Base-by-base conservation (phyloP, 1,284 basidiomycete species). In the Heliocybe sulcata region DNA sequence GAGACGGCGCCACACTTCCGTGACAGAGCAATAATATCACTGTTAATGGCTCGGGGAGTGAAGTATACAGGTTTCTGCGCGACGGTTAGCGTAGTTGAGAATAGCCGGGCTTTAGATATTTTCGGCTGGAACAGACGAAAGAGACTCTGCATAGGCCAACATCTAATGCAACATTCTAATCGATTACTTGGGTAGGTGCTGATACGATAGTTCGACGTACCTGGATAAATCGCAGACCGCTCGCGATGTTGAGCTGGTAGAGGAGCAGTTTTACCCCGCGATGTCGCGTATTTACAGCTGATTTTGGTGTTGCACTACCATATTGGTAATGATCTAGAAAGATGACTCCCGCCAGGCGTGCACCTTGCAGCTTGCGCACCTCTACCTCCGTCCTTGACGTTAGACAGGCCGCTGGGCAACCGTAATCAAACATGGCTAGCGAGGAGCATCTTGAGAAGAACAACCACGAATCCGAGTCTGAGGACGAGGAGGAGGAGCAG, bases 401-500 rank as follows among this genome's bases (percentile, higher is more conserved):
- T 42, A 42, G 38, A 42, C 6, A 42, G 38, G n/a, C 38, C 16
- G 6, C 19, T 16, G 19, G 16, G 38, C 38, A 16, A 42, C 38
- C 16, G n/a, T 16, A 42, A 42, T 4, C 38, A 6, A 42, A 42
- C 6, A 42, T 42, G 38, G 16, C 38, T 16, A 42, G 38, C 38
- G 38, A 42, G 16, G 38, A 42, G 4, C 38, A 42, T 42, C 16
- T 42, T 4, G 38, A 42, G 38, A 42, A 42, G 38, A n/a, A 49
- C 25, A 16, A 49, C 22, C 47, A 49, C 1, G 86, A 85, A 14
- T 86, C 83, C 14, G 85, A 87, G 56, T 78, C 63, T 9, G 72
- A 83, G 42, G 84, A 84, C 51, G 77, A 77, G 23, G 79, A 79
- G 51, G 72, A 69, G 4, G 68, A 73, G 33, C 81, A 84, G 47